Conservation (phyloP, 2,329 filamentous ascomycete genomes). For the Trichoderma pleuroti region DNA sequence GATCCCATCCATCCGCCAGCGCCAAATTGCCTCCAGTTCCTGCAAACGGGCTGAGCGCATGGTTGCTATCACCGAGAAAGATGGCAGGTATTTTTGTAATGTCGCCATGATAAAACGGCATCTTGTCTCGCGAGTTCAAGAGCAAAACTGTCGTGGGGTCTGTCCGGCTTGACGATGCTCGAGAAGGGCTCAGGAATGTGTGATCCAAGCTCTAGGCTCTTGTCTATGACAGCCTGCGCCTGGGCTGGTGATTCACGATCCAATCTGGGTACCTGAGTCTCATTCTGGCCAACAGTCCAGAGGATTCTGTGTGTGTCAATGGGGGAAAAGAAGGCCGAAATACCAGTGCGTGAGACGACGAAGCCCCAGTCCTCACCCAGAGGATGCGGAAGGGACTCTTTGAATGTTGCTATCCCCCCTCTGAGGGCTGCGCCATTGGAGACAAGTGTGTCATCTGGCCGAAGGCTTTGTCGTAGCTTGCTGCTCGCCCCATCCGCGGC, state of each 20-base stretch:
- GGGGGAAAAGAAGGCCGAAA: conserved; percentile 44
- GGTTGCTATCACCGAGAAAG: conserved; percentile 50
- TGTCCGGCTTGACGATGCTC: conserved; percentile 38
- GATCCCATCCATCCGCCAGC: conserved; percentile 45
- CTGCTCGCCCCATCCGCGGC: conserved; percentile 45
- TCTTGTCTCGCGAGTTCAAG: conserved; percentile 39
- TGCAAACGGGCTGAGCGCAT: conserved; percentile 48
- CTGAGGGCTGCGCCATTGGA: conserved; percentile 40
- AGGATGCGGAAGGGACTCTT: conserved; percentile 31
- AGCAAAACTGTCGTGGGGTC: conserved; percentile 33
- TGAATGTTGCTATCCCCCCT: conserved; percentile 38
- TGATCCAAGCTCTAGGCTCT: conserved; percentile 28
- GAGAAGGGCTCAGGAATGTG: conserved; percentile 39
- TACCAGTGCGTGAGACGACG: conserved; percentile 37
- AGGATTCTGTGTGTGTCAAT: conserved; percentile 39
- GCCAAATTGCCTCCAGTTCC: conserved; percentile 49
- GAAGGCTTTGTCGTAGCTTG: conserved; percentile 37
- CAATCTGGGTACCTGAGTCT: background rate
- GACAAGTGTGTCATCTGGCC: conserved; percentile 38
- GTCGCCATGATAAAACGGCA: conserved; percentile 40
- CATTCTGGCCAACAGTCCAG: conserved; percentile 40
- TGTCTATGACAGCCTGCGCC: background rate
- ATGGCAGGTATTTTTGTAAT: conserved; percentile 31
- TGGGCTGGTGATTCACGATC: background rate
- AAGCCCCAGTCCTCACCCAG: conserved; percentile 40